phyloP scores from a whole-genome alignment of 208 protist species.

The Leishmania major region DNA sequence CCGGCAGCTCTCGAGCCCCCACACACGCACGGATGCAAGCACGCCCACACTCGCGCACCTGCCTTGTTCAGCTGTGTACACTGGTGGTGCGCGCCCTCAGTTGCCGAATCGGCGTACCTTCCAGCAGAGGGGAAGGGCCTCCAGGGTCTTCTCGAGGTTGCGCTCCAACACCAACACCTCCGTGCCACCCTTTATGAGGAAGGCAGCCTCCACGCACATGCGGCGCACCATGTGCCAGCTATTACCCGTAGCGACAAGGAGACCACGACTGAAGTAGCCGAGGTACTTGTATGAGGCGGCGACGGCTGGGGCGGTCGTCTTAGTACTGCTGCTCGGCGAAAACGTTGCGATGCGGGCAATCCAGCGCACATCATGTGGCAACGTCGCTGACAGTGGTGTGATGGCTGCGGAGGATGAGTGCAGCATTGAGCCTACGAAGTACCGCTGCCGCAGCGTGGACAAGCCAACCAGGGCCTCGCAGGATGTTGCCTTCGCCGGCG shows the following conservation, averaged over 20 bases:
- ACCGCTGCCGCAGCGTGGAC: conserved; percentile 29
- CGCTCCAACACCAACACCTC: conserved; percentile 75
- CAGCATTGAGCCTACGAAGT: conserved; percentile 18
- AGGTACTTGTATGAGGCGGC: conserved; percentile 26
- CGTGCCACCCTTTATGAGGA: conserved; percentile 49
- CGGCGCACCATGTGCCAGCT: conserved; percentile 78
- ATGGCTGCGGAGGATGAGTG: conserved; percentile 16
- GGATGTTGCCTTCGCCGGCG: conserved; percentile 2
- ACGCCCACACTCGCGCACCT: background rate
- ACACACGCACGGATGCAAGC: background rate
- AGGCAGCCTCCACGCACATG: conserved; percentile 69
- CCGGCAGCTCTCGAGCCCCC: background rate
- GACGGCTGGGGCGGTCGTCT: background rate
- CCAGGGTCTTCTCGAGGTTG: conserved; percentile 83
- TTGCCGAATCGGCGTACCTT: conserved; percentile 92
- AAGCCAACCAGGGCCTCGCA: conserved; percentile 24
- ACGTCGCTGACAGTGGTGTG: conserved; percentile 24
- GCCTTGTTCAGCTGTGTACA: background rate
- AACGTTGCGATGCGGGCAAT: conserved; percentile 27
- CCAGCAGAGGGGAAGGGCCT: conserved; percentile 86
- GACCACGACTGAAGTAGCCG: conserved; percentile 74
- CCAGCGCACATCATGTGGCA: conserved; percentile 55
- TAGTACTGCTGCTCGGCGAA: background rate
- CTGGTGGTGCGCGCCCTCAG: conserved; percentile 25
- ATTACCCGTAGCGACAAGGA: conserved; percentile 49